A percentile compares a stretch with the other conserved stretches of the same genome.
These are phyloP conservation scores for Plectosphaerella cucumerina DNA, from an alignment of 2,329 filamentous ascomycete genomes.

Conservation along the genomic window DNA sequence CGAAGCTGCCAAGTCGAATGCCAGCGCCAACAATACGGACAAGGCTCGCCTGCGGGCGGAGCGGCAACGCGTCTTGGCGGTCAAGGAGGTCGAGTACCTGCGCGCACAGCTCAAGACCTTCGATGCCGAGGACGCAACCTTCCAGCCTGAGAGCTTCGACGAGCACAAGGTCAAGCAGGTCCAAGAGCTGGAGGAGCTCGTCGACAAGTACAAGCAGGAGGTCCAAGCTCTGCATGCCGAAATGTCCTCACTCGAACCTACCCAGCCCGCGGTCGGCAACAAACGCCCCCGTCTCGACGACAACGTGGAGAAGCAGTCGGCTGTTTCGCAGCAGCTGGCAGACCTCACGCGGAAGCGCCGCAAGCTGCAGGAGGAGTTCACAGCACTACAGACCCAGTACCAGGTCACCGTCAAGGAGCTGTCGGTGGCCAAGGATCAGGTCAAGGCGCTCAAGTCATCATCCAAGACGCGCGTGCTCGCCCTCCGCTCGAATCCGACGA, in stretches of 20 bases:
- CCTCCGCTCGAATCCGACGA: constrained; percentile 87
- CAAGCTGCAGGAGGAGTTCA: constrained; percentile 74
- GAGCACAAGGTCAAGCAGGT: constrained; percentile 70
- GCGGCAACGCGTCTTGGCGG: constrained; percentile 75
- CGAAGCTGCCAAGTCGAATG: constrained; percentile 59
- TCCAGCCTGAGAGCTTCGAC: constrained; percentile 77
- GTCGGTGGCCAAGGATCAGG: constrained; percentile 66
- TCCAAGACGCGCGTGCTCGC: constrained; percentile 80
- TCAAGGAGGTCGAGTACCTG: constrained; percentile 92
- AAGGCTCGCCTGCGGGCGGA: constrained; percentile 74
- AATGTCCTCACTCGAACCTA: constrained; percentile 59
- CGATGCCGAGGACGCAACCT: constrained; percentile 81
- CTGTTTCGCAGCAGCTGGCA: constrained; percentile 67
- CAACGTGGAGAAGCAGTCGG: constrained; percentile 42
- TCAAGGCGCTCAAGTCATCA: constrained; percentile 60
- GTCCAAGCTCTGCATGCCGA: constrained; percentile 71
- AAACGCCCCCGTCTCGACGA: constrained; percentile 65
- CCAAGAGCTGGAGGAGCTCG: constrained; percentile 75
- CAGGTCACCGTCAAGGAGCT: constrained; percentile 73
- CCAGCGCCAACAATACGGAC: constrained; percentile 46
- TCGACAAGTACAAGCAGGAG: constrained; percentile 83
- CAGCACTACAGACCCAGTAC: constrained; percentile 63
- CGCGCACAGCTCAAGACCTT: constrained; percentile 87
- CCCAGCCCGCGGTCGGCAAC: constrained; percentile 40
- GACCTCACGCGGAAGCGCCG: constrained; percentile 85